Conservation (phyloP, 1,139 yeast species). For the Yarrowia galli region DNA sequence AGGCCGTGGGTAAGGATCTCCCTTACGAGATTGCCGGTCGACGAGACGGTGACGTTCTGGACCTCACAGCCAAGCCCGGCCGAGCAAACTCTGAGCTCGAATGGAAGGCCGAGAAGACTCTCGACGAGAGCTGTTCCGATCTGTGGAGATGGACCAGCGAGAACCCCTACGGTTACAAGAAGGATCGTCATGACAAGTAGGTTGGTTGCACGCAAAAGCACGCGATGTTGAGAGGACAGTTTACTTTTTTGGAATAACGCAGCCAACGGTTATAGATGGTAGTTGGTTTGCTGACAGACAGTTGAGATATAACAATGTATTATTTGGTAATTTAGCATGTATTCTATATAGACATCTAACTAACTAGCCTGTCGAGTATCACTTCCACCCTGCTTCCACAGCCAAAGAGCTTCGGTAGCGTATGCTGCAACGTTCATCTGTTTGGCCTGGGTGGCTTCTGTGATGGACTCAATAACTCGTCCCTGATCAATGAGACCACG, state of each 20-base stretch:
- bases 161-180: slow-evolving; percentile 70
- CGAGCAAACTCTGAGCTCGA: slow-evolving; percentile 71
- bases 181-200: slow-evolving; percentile 40
- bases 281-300: background rate
- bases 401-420: slow-evolving; percentile 93
- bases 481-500: slow-evolving; percentile 76
- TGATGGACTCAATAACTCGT: slow-evolving; percentile 71
- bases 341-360: no score
- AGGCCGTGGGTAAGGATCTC: slow-evolving; percentile 70
- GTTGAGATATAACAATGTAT: no score
- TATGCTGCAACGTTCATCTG: slow-evolving; percentile 80
- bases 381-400: slow-evolving; percentile 86
- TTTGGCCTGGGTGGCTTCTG: slow-evolving; percentile 76
- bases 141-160: slow-evolving; percentile 79
- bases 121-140: slow-evolving; percentile 73
- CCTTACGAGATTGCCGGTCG: slow-evolving; percentile 72
- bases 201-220: background rate
- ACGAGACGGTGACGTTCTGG: slow-evolving; percentile 80
- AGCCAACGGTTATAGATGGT: slow-evolving; percentile 29
- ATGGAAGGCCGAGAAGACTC: slow-evolving; percentile 66
- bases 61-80: slow-evolving; percentile 73
- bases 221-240: background rate
- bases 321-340: background rate
- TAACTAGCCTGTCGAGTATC: slow-evolving; percentile 44
- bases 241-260: background rate